phyloP scores from a whole-genome alignment of 768 basidiomycete species.

The Cystobasidium tubakii region DNA sequence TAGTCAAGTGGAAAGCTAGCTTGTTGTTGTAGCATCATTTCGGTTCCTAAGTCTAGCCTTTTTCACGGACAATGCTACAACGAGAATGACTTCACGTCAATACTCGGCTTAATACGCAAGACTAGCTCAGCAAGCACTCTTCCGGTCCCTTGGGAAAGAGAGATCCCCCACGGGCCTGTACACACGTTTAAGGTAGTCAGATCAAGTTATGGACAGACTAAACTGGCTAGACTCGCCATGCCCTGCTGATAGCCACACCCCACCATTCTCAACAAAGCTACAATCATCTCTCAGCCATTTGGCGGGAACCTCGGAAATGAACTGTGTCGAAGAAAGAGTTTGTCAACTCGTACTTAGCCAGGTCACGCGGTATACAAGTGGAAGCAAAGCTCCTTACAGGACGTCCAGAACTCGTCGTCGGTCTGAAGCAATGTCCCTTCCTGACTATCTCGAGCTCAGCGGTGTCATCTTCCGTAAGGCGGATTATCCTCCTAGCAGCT shows the following conservation, averaged over 20 bases:
- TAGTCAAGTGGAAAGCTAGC: too few species aligned
- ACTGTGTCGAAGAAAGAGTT: background rate
- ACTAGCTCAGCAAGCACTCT: conserved; percentile 25
- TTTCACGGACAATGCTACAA: background rate
- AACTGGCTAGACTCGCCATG: conserved; percentile 7
- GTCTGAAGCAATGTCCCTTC: conserved; percentile 25
- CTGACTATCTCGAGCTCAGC: conserved; percentile 20
- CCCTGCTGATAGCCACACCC: conserved; percentile 26
- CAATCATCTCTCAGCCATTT: background rate
- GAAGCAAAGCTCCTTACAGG: background rate
- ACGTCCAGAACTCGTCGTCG: conserved; percentile 15
- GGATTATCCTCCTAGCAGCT: conserved; percentile 5
- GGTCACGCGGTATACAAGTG: background rate
- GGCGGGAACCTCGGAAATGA: background rate
- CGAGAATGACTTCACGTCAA: background rate
- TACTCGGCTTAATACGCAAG: background rate
- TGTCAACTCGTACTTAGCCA: too few species aligned
- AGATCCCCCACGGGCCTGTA: conserved; percentile 29
- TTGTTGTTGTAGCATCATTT: background rate
- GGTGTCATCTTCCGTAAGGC: background rate
- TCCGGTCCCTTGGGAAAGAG: conserved; percentile 14
- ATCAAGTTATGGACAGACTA: too few species aligned
- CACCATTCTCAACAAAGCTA: background rate
- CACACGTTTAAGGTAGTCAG: too few species aligned
- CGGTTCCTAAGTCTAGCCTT: background rate